A percentile compares a stretch with the other conserved stretches of the same genome.
These are phyloP conservation scores for Teunomyces stri DNA, from an alignment of 805 yeast species.

Conservation along the genomic window DNA sequence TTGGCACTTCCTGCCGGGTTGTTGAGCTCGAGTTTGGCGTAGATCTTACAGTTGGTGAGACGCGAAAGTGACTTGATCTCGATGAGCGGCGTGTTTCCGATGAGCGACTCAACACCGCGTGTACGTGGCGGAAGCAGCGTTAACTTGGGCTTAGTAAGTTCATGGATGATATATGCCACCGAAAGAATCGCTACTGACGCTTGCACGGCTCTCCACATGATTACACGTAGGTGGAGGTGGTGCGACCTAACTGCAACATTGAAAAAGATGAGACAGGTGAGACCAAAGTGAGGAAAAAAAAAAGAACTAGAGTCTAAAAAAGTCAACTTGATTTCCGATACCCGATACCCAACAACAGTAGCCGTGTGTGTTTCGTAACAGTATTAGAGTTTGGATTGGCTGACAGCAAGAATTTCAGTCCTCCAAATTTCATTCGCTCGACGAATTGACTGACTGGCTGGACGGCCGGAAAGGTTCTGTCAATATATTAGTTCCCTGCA, in stretches of 20 bases:
- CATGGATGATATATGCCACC: conserved; percentile 8
- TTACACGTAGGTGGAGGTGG: neutral
- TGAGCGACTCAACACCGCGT: conserved; percentile 70
- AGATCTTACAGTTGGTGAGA: conserved; percentile 76
- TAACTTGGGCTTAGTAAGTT: conserved; percentile 7
- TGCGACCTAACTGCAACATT: neutral
- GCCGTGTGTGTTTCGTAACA: no score
- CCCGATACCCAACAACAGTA: no score
- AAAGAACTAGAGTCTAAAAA: no score
- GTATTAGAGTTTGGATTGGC: no score
- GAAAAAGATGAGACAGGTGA: no score
- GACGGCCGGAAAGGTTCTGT: no score
- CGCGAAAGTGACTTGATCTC: conserved; percentile 66
- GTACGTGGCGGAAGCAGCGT: conserved; percentile 27
- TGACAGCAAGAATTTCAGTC: no score
- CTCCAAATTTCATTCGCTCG: no score
- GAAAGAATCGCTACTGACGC: conserved; percentile 16
- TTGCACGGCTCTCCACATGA: conserved; percentile 9
- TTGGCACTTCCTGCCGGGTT: conserved; percentile 97
- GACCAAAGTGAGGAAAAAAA: no score
- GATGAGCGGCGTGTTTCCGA: conserved; percentile 89
- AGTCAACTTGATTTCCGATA: no score
- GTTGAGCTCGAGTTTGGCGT: conserved; percentile 78
- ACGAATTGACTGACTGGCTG: no score
- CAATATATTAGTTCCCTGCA: no score